Evolutionary conservation across 495 filamentous ascomycete genomes (phyloP), one percentile per base, ranked within the genome.

Genomic region (Daldinia caldariorum): DNA sequence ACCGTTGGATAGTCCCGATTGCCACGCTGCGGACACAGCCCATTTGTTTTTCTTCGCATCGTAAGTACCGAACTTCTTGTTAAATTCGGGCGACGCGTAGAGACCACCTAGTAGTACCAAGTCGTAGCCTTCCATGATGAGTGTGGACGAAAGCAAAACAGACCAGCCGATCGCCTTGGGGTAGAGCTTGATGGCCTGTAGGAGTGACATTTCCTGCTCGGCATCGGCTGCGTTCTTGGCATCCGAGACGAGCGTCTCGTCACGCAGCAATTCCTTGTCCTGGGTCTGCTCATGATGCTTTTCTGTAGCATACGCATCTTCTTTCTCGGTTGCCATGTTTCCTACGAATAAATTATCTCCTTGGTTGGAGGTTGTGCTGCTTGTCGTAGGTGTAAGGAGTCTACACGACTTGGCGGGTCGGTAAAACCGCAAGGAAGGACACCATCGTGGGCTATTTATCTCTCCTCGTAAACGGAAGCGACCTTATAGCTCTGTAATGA

Each of bases 101-200:
- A 81, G 66, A 58, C 72, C 79, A 12, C 74, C 62, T 0, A 79
- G 32, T 0, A 81, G 70, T 5, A 74, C 74, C 12, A 85, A 71
- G 72, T 87, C 85, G 76, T 86, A 88, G 8, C 85, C 85, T 72
- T 88, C 85, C 86, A 88, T 88, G 71, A 82, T 81, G 54, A 88
- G 79, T 59, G 80, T 81, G 1, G 82, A 81, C 3, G 81, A 84
- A 43, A 88, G 77, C 1, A 86, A 69, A 26, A 85, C 63, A 34
- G 81, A 83, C 83, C 83, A 88, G 18, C 63, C 79, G 47, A 84
- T 80, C 20, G 83, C 83, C 61, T 83, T 83, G 1, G 81, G 81
- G 59, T 83, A 83, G 29, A 79, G 72, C 62, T 73, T 77, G 58
- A 83, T 67, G 9, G 80, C 80, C 58, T 80, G 69, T 29, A 69